Evolutionary conservation across 331 rosid species (phyloP), one percentile per base, ranked within the genome.

Genomic region (Arachis monticola): DNA sequence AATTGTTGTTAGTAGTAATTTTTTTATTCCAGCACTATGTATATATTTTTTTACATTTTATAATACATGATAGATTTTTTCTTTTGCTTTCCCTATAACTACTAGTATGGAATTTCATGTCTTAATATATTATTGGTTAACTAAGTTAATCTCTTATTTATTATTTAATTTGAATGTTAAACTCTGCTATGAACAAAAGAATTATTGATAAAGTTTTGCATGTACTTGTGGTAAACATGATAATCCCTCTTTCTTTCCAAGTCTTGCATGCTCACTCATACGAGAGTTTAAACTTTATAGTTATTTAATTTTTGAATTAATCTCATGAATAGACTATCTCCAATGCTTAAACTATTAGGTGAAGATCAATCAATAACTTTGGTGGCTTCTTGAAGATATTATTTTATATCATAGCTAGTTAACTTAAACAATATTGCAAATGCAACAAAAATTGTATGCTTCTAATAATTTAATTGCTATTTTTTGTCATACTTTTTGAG

Each of bases 91-190:
- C 40, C 4, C 40, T 35, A 35, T 35, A 35, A 35, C 40, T 35
- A 35, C 40, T 35, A 44, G 9, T 55, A 31, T 44, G 64, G 27
- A 56, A 30, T 69, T 56, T 14, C 51, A 12, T 69, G 63, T 52
- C 61, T 74, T 64, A 74, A 64, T 74, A 63, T 69, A 61, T 47
- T 53, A 60, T 31, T 46, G 71, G 40, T 13, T 63, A 41, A 62
- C 58, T 51, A 69, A 47, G 14, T 73, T 73, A 70, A 41, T 77
- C 10, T n/a, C 10, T 45, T 72, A 60, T 70, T 35, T 9, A 47
- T 76, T 71, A 13, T 8, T 22, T 35, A 17, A 46, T 64, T 77
- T 60, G 48, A 66, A 77, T 52, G 59, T 6, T 73, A 51, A 63
- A 60, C 60, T 71, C 44, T 60, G 64, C 64, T 67, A 66, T 72